These are phyloP conservation scores for Aspergillus sclerotioniger DNA, from an alignment of 495 filamentous ascomycete genomes.

Conservation along the genomic window DNA sequence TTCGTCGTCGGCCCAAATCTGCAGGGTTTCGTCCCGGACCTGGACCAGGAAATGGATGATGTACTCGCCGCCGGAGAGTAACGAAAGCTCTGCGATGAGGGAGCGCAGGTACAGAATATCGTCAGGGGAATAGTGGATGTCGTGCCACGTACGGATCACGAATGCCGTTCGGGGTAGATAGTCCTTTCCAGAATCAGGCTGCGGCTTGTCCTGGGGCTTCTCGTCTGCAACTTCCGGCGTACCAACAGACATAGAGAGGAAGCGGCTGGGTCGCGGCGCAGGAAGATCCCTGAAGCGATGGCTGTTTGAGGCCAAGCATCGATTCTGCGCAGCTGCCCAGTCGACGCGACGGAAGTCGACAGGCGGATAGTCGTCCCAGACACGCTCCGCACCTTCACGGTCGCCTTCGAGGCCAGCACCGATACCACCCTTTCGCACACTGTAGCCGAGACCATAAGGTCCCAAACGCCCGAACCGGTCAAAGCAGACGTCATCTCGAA, in stretches of 20 bases:
- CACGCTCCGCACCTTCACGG: conserved; percentile 65
- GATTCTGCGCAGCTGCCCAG: conserved; percentile 73
- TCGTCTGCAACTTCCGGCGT: conserved; percentile 21
- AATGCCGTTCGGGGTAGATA: conserved; percentile 57
- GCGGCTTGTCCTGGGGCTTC: conserved; percentile 15
- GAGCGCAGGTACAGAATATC: conserved; percentile 57
- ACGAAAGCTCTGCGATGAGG: conserved; percentile 59
- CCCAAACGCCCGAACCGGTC: conserved; percentile 87
- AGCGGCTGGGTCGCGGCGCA: conserved; percentile 41
- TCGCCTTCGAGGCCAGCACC: conserved; percentile 81
- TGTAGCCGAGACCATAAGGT: conserved; percentile 88
- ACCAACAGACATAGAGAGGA: conserved; percentile 45
- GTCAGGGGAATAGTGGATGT: conserved; percentile 53
- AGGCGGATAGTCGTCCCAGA: conserved; percentile 66
- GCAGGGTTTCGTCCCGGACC: conserved; percentile 62
- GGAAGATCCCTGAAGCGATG: conserved; percentile 60
- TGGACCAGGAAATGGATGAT: conserved; percentile 63
- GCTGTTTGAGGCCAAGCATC: conserved; percentile 67
- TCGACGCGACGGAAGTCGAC: conserved; percentile 71
- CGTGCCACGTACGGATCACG: conserved; percentile 62
- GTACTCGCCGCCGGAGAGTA: conserved; percentile 63
- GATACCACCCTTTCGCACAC: conserved; percentile 67
- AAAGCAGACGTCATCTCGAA: conserved; percentile 88
- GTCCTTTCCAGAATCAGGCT: conserved; percentile 21
- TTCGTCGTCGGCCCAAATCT: conserved; percentile 64